phyloP scores from a whole-genome alignment of 2,329 filamentous ascomycete genomes.

The Verticillium alfalfae region DNA sequence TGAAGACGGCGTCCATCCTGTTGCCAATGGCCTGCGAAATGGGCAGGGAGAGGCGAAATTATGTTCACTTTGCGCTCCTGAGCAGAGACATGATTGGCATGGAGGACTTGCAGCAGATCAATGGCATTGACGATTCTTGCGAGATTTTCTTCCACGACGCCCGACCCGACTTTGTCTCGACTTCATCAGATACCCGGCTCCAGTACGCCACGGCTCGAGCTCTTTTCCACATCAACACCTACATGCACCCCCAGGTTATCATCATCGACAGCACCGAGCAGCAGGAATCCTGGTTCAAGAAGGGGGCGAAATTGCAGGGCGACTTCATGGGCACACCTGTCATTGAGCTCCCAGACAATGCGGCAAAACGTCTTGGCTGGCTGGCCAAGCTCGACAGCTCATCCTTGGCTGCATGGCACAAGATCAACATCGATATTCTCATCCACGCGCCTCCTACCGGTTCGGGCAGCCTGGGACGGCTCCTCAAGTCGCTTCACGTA shows the following conservation, averaged over 20 bases:
- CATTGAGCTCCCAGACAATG: conserved; percentile 66
- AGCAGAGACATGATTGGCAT: conserved; percentile 66
- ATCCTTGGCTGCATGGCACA: conserved; percentile 73
- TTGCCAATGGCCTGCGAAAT: conserved; percentile 85
- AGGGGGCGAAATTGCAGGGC: conserved; percentile 52
- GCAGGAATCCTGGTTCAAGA: conserved; percentile 66
- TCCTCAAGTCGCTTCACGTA: conserved; percentile 68
- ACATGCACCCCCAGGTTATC: conserved; percentile 71
- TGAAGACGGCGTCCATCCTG: conserved; percentile 66
- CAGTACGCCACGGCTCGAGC: conserved; percentile 58
- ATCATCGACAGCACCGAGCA: conserved; percentile 62
- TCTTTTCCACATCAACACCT: conserved; percentile 65
- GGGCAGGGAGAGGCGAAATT: conserved; percentile 61
- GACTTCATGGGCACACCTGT: conserved; percentile 50
- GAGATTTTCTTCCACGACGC: conserved; percentile 65
- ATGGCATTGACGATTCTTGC: conserved; percentile 71
- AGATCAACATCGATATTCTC: conserved; percentile 72
- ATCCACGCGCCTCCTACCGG: conserved; percentile 68
- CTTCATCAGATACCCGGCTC: conserved; percentile 67
- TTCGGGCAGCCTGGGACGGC: conserved; percentile 68
- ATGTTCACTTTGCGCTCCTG: conserved; percentile 78
- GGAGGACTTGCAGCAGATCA: conserved; percentile 65
- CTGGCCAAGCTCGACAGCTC: conserved; percentile 69
- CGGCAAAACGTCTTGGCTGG: conserved; percentile 65
- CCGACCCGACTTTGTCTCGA: conserved; percentile 64